Percentiles rank a stretch among this genome's conserved stretches.
phyloP scores from a whole-genome alignment of 345 rosid genomes.

The Salix udensis region DNA sequence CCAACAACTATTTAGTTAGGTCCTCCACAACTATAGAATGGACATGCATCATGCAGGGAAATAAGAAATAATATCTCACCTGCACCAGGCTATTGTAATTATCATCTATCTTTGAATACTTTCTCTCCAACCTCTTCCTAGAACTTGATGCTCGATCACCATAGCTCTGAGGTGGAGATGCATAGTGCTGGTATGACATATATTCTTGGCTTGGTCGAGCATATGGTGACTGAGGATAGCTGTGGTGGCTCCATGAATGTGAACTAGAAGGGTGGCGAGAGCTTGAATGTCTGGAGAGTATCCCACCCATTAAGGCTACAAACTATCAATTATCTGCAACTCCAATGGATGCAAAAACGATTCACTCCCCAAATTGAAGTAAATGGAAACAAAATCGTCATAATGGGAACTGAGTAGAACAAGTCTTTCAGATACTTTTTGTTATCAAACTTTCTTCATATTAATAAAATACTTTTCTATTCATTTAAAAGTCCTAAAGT shows the following conservation, averaged over 20 bases:
- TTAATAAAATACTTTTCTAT: neutral
- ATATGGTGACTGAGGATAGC: conserved; percentile 42
- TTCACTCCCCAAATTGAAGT: neutral
- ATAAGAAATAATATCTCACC: conserved; percentile 28
- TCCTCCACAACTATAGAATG: neutral
- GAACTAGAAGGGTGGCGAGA: conserved; percentile 36
- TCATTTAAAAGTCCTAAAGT: neutral
- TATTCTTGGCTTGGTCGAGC: conserved; percentile 39
- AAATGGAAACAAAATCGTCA: neutral
- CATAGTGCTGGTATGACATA: conserved; percentile 35
- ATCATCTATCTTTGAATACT: conserved; percentile 66
- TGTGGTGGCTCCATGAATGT: conserved; percentile 32
- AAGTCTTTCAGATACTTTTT: neutral
- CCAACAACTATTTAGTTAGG: neutral
- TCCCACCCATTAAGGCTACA: conserved; percentile 53
- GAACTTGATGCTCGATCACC: conserved; percentile 31
- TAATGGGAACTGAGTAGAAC: neutral
- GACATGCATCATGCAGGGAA: neutral
- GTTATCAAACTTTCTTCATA: neutral
- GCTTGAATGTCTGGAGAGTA: conserved; percentile 37
- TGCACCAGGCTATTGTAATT: conserved; percentile 57
- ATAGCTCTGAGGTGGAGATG: conserved; percentile 38
- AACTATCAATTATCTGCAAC: conserved; percentile 16
- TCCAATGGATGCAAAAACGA: conserved; percentile 13
- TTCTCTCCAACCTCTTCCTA: conserved; percentile 48